phyloP scores from a whole-genome alignment of 2,329 filamentous ascomycete genomes.

The Colletotrichum sp. region DNA sequence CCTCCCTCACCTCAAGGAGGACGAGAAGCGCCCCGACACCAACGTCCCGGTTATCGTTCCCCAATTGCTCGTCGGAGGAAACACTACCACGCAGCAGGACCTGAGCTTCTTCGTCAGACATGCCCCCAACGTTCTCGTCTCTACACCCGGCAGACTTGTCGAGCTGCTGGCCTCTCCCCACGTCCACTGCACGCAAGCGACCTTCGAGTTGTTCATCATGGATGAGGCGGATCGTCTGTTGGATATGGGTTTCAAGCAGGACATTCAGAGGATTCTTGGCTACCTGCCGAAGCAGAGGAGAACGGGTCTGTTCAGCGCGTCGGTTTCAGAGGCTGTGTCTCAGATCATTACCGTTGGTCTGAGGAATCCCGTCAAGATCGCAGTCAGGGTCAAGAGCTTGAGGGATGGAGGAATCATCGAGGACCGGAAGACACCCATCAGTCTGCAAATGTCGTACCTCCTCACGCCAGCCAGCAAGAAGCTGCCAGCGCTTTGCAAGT shows the following conservation, averaged over 20 bases:
- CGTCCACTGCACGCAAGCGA: slow-evolving; percentile 85
- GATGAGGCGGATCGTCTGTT: slow-evolving; percentile 94
- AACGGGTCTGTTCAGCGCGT: slow-evolving; percentile 93
- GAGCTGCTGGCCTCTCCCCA: slow-evolving; percentile 87
- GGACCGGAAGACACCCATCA: slow-evolving; percentile 89
- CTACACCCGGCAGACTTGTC: slow-evolving; percentile 87
- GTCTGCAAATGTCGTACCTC: slow-evolving; percentile 89
- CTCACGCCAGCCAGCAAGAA: slow-evolving; percentile 79
- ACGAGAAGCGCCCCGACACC: slow-evolving; percentile 59
- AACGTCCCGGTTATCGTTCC: slow-evolving; percentile 69
- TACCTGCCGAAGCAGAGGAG: slow-evolving; percentile 90
- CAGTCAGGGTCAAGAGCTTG: slow-evolving; percentile 84
- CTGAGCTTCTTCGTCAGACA: slow-evolving; percentile 82
- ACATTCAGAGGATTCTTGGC: slow-evolving; percentile 83
- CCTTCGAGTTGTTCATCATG: slow-evolving; percentile 90
- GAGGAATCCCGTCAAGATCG: slow-evolving; percentile 92
- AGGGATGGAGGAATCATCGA: slow-evolving; percentile 69
- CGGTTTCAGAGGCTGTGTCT: slow-evolving; percentile 92
- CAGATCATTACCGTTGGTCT: slow-evolving; percentile 92
- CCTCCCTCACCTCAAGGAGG: slow-evolving; percentile 58
- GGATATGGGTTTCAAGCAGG: slow-evolving; percentile 92
- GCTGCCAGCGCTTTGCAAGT: slow-evolving; percentile 72
- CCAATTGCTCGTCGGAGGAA: slow-evolving; percentile 87
- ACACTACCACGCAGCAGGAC: slow-evolving; percentile 81
- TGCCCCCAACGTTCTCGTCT: slow-evolving; percentile 88